Evolutionary conservation across 176 grass and related monocot species (phyloP).

Genomic region (Zea luxurians): DNA sequence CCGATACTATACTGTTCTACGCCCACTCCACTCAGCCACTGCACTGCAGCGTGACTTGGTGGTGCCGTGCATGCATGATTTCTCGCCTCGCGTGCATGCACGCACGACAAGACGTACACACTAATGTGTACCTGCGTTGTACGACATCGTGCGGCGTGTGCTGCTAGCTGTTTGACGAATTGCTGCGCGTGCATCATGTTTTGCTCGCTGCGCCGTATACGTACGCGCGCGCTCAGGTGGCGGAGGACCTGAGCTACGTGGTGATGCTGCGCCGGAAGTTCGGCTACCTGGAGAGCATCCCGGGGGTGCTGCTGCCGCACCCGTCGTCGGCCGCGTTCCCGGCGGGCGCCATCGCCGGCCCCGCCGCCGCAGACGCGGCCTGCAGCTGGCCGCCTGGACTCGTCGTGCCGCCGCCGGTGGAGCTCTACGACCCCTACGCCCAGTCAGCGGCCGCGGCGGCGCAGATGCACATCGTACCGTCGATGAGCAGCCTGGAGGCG

Average conservation of each 20-base stretch:
- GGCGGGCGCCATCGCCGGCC: slow-evolving; percentile 7
- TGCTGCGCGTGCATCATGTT: not conserved
- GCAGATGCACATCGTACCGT: slow-evolving; percentile 59
- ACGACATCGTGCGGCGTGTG: not conserved
- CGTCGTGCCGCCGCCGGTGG: slow-evolving; percentile 40
- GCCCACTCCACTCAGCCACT: not conserved
- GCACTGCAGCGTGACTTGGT: not conserved
- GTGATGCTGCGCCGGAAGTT: slow-evolving; percentile 89
- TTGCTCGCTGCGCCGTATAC: not conserved
- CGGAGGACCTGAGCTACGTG: slow-evolving; percentile 87
- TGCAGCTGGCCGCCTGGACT: slow-evolving; percentile 20
- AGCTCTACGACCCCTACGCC: slow-evolving; percentile 58
- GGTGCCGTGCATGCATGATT: slow-evolving; percentile 8
- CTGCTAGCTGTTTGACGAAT: not conserved
- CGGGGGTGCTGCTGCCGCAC: slow-evolving; percentile 86
- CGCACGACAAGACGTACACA: not conserved
- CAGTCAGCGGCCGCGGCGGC: not conserved
- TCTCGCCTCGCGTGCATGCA: not conserved
- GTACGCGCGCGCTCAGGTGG: slow-evolving; percentile 37
- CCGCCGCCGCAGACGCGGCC: slow-evolving; percentile 31
- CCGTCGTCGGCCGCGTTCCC: slow-evolving; percentile 77
- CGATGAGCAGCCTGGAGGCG: slow-evolving; percentile 81
- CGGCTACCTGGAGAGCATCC: slow-evolving; percentile 95
- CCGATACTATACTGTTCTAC: slow-evolving; percentile 25
- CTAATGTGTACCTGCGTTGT: not conserved